phyloP scores from a whole-genome alignment of 257 asterid genomes.

The Nicotiana noctiflora region DNA sequence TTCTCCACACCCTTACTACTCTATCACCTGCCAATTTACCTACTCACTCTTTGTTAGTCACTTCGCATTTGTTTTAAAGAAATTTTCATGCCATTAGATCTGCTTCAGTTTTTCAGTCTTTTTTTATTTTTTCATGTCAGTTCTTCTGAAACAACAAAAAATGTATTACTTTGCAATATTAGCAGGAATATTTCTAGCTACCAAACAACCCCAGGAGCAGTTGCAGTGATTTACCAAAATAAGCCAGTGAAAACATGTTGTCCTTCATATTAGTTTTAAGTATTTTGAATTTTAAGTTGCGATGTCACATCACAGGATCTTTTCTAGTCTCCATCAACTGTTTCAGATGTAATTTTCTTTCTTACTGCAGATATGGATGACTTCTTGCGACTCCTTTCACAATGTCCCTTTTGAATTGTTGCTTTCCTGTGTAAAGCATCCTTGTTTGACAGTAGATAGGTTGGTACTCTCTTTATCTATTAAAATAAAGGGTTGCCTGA shows the following conservation, averaged over 20 bases:
- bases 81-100: not conserved
- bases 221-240: not conserved
- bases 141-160: not conserved
- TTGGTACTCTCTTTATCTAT: constrained; percentile 10
- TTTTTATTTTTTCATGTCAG: not conserved
- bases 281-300: not conserved
- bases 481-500: not conserved
- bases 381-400: constrained; percentile 40
- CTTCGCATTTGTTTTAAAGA: not conserved
- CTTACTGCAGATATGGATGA: constrained; percentile 65
- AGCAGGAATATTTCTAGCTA: not conserved
- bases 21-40: not conserved
- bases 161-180: not conserved
- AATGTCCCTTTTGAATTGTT: constrained; percentile 49
- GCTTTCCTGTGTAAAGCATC: constrained; percentile 46
- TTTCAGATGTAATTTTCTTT: constrained; percentile 10
- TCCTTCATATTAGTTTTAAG: not conserved
- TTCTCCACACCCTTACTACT: not conserved
- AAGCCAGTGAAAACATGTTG: not conserved
- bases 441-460: constrained; percentile 76
- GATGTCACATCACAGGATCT: not conserved
- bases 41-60: not conserved
- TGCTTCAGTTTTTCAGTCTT: not conserved
- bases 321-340: constrained; percentile 5
- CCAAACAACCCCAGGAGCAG: not conserved